Evolutionary conservation across 352 stramenopile genomes (phyloP), one percentile per base, ranked within the genome.

Genomic region (Phytophthora ramorum): DNA sequence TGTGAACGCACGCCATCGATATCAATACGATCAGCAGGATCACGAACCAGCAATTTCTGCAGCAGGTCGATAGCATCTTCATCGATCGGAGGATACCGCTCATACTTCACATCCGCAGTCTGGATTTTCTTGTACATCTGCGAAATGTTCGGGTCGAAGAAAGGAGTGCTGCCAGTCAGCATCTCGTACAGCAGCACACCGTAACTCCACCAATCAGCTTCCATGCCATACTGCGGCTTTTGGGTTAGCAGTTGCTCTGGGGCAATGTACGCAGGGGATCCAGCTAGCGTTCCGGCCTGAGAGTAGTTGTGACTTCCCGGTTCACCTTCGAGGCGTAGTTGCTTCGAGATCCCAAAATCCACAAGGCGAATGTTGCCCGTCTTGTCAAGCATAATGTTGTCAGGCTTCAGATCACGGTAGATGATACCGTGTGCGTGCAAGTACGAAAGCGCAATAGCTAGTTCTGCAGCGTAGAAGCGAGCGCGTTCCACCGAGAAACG

Each of bases 151-250:
- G 76, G 60, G 67, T 96, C 85, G 46, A 95, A 83, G 69, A 97
- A 98, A 50, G 92, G 92, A 57, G 91, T 97, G 45, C 69, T 78
- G 14, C 92, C 92, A 7, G 86, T 95, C 22, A 97, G 70, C 80
- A 97, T 93, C 68, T 97, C 91, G 53, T 95, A 97, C 17, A 97
- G 48, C 16, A 97, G 61, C 16, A 97, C 87, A 44, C 91, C 91
- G 47, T 96, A 93, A 57, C 89, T 96, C 91, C 91, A 97, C 91
- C 91, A 97, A 68, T 97, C 91, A 17, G 90, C 90, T 34, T 85
- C 83, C 79, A 92, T 92, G 35, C 86, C 87, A 67, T 97, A 96
- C 66, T 91, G 79, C 20, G 88, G 86, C 69, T 93, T 92, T 61
- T 95, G 86, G 17, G 86, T 92, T 38, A 91, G 65, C 22, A 96